phyloP scores from a whole-genome alignment of 805 yeast genomes.

The Candida pseudofarinosa region DNA sequence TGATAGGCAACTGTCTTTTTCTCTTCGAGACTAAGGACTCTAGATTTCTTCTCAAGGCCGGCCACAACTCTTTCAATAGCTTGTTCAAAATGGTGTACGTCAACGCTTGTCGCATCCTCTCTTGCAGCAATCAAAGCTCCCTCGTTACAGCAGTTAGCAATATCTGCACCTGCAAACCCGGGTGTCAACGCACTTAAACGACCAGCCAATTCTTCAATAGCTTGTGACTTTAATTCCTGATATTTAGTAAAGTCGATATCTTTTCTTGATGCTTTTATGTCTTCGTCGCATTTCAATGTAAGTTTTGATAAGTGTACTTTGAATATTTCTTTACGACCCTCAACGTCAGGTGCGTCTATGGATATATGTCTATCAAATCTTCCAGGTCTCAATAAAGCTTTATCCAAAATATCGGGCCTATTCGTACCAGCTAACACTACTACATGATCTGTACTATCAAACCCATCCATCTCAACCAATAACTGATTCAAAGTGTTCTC shows the following conservation, averaged over 20 bases:
- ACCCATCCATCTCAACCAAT: slow-evolving; percentile 95
- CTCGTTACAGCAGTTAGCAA: slow-evolving; percentile 91
- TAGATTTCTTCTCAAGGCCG: slow-evolving; percentile 84
- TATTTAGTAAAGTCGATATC: slow-evolving; percentile 38
- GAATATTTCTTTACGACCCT: slow-evolving; percentile 84
- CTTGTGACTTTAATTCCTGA: slow-evolving; percentile 37
- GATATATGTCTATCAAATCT: slow-evolving; percentile 88
- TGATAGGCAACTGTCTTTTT: slow-evolving; percentile 87
- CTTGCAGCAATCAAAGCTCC: slow-evolving; percentile 94
- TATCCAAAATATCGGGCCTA: slow-evolving; percentile 85
- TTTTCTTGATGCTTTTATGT: slow-evolving; percentile 30
- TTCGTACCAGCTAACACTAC: slow-evolving; percentile 95
- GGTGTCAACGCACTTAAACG: slow-evolving; percentile 89
- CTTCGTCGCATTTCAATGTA: slow-evolving; percentile 40
- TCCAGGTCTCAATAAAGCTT: slow-evolving; percentile 90
- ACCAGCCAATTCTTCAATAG: slow-evolving; percentile 65
- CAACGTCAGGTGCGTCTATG: slow-evolving; percentile 83
- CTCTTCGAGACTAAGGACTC: slow-evolving; percentile 74
- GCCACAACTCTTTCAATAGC: slow-evolving; percentile 94
- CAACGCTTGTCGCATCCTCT: slow-evolving; percentile 57
- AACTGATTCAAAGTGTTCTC: slow-evolving; percentile 90
- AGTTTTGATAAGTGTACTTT: slow-evolving; percentile 71
- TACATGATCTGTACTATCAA: slow-evolving; percentile 80
- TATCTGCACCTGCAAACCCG: slow-evolving; percentile 94
- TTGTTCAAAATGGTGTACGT: slow-evolving; percentile 73